phyloP scores from a whole-genome alignment of 2,329 filamentous ascomycete species.

The Monosporascus sp. region DNA sequence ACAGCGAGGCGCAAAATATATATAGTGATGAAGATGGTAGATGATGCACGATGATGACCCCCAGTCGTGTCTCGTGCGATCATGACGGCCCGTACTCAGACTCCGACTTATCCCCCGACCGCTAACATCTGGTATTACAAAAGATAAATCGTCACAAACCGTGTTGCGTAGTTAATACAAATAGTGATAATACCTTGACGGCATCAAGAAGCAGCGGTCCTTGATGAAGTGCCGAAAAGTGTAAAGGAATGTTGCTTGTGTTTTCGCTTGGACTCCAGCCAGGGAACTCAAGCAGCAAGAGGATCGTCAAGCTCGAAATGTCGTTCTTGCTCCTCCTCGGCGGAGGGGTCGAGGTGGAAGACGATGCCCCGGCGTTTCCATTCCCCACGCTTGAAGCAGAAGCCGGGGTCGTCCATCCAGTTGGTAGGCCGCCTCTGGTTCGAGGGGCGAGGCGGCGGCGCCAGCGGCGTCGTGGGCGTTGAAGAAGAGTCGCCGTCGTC shows the following conservation, averaged over 20 bases:
- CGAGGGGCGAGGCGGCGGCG: constrained; percentile 9
- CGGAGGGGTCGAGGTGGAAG: constrained; percentile 21
- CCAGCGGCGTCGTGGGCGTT: constrained; percentile 9
- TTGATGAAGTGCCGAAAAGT: too few relatives aligned
- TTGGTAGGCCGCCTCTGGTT: constrained; percentile 20
- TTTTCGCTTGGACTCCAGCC: neutral
- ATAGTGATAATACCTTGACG: too few relatives aligned
- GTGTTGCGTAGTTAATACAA: neutral
- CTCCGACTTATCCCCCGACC: neutral
- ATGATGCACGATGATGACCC: neutral
- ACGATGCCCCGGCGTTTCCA: constrained; percentile 30
- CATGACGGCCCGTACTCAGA: too few relatives aligned
- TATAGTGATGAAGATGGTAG: neutral
- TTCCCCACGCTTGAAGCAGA: constrained; percentile 24
- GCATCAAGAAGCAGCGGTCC: too few relatives aligned
- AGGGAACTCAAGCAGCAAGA: constrained; percentile 13
- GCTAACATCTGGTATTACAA: neutral
- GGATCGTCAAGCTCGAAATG: constrained; percentile 21
- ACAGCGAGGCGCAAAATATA: neutral
- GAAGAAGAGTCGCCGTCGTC: constrained; percentile 6
- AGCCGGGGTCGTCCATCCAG: constrained; percentile 21
- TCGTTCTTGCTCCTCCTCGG: constrained; percentile 18
- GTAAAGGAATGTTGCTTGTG: neutral
- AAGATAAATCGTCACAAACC: neutral
- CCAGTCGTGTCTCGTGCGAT: neutral